Percentiles rank a stretch among this genome's conserved stretches.
Evolutionary conservation across 495 filamentous ascomycete species (phyloP).

Genomic region (Amphirosellinia nigrospora): DNA sequence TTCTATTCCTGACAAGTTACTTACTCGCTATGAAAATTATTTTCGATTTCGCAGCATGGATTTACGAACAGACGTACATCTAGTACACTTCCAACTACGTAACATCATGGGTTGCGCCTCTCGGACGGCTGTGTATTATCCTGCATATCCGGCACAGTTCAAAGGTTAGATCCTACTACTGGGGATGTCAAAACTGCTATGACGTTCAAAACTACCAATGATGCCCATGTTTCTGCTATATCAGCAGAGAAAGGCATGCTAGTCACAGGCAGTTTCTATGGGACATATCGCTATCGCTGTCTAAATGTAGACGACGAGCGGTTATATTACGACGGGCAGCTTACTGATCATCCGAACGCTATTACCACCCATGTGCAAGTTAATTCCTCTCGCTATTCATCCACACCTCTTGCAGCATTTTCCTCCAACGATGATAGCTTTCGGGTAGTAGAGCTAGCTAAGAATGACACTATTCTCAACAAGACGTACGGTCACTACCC

Average conservation of each 20-base stretch:
- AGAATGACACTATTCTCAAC: slow-evolving; percentile 67
- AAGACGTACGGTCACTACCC: slow-evolving; percentile 68
- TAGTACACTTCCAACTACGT: slow-evolving; percentile 91
- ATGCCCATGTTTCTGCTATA: slow-evolving; percentile 71
- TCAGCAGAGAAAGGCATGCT: slow-evolving; percentile 70
- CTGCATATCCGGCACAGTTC: slow-evolving; percentile 56
- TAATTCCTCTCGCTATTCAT: slow-evolving; percentile 62
- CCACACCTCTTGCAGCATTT: slow-evolving; percentile 73
- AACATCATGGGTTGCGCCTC: slow-evolving; percentile 78
- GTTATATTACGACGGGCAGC: slow-evolving; percentile 62
- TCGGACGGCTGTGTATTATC: slow-evolving; percentile 79
- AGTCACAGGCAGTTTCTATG: slow-evolving; percentile 80
- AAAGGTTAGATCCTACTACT: slow-evolving; percentile 59
- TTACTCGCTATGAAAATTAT: slow-evolving; percentile 59
- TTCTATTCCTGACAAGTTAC: slow-evolving; percentile 38
- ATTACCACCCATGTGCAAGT: slow-evolving; percentile 90
- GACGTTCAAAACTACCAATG: slow-evolving; percentile 58
- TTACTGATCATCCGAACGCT: slow-evolving; percentile 70
- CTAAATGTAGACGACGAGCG: slow-evolving; percentile 55
- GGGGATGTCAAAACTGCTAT: slow-evolving; percentile 60
- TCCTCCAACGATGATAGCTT: slow-evolving; percentile 82
- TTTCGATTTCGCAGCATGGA: slow-evolving; percentile 77
- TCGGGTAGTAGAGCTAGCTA: slow-evolving; percentile 74
- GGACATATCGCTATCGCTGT: slow-evolving; percentile 74
- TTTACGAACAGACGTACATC: slow-evolving; percentile 63